phyloP scores from a whole-genome alignment of 73 alveolate species.

The Symbiodinium natans region DNA sequence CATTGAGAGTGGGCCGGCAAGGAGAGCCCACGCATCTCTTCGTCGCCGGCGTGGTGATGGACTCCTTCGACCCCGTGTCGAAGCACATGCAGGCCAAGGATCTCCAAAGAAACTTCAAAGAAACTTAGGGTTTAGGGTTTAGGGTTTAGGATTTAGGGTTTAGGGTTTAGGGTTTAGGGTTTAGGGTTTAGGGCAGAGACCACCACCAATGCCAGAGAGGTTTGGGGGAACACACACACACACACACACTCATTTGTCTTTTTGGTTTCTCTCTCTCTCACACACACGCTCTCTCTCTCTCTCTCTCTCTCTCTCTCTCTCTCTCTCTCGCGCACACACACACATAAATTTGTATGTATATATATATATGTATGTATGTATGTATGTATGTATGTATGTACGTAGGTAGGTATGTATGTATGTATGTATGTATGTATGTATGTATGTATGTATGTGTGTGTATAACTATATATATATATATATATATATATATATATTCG shows the following conservation, averaged over 20 bases:
- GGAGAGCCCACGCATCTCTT: slow-evolving; percentile 29
- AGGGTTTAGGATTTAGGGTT: neutral
- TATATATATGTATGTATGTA: too few species aligned
- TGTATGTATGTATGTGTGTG: neutral
- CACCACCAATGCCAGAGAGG: neutral
- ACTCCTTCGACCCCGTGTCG: slow-evolving; percentile 84
- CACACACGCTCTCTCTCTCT: too few species aligned
- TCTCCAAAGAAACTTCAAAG: too few species aligned
- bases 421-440: neutral
- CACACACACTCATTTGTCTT: neutral
- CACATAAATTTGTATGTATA: too few species aligned
- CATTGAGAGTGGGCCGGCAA: too few species aligned
- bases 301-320: too few species aligned
- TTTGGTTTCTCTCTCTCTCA: neutral
- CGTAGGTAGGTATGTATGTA: neutral
- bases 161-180: neutral
- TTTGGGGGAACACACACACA: too few species aligned
- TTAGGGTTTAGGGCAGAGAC: neutral
- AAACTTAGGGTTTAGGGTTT: neutral
- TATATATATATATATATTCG: neutral
- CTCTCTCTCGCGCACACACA: too few species aligned
- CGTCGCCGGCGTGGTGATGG: slow-evolving; percentile 87
- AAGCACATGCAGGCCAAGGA: slow-evolving; percentile 64
- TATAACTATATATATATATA: too few species aligned
- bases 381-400: neutral